Evolutionary conservation across 2,329 filamentous ascomycete species (phyloP), one percentile per base, ranked within the genome.

Genomic region (Diaporthe velutina): DNA sequence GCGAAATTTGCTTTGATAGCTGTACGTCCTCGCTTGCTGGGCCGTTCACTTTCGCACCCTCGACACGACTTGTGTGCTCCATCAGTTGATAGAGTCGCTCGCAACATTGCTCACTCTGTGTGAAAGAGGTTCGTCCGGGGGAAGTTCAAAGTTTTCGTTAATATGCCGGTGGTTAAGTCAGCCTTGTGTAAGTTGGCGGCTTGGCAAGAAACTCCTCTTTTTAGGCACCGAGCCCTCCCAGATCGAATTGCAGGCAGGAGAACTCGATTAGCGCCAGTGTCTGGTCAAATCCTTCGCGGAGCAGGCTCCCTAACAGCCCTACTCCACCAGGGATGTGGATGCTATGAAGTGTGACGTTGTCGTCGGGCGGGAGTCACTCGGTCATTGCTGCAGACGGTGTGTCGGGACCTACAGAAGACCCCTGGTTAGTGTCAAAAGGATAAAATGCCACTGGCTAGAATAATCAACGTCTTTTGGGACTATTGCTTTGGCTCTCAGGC

Each of bases 151-250:
- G 10, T 3, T 30, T 64, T 64, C 22, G 13, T 48, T 50, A 13
- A 64, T 45, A 30, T 64, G 60, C 40, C 60, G 60, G 33, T 64
- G 25, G 35, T 45, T 19, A 30, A 45, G 38, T 66, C 61, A 66
- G 61, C 61, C 42, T 35, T 50, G 28, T 67, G 61, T 10, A 67
- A 67, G 30, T 38, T 52, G 61, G 45, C 30, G 42, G 17, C 61
- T 52, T 67, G 30, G 61, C 45, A 50, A 25, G 10, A 50, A 25
- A 17, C 60, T 48, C 60, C 42, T 33, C 60, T 25, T 17, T 67
- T 25, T 67, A 67, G 61, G 61, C 61, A 67, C 28, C 61, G 10
- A 35, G 42, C 9, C 13, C 19, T 38, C 28, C 19, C 8, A 13
- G 61, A n/a, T 50, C 5, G n/a, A 17, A 19, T 17, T 10, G 5